Conservation (phyloP, 164 flowering plant genomes). For the Nymphaea thermarum region DNA sequence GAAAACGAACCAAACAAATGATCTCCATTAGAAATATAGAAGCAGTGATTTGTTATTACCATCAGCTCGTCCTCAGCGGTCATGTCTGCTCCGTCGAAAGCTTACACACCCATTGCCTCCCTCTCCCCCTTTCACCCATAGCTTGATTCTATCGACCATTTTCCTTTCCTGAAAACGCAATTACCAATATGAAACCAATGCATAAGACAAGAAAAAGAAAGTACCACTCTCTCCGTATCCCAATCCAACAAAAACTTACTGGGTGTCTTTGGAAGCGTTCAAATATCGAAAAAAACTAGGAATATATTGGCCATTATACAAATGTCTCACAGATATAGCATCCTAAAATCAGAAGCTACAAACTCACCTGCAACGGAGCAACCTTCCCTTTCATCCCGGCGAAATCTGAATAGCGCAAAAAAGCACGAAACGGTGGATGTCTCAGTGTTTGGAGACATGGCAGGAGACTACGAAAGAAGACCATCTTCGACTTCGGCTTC, state of each 20-base stretch:
- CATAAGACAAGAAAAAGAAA: conserved; percentile 1
- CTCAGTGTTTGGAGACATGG: not conserved
- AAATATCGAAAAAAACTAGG: not conserved
- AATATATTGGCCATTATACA: not conserved
- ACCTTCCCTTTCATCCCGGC: conserved; percentile 38
- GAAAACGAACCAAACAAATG: not conserved
- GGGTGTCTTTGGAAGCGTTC: no score
- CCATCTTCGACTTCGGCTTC: not conserved
- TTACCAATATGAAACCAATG: not conserved
- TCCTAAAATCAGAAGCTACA: not conserved
- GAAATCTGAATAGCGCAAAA: conserved; percentile 24
- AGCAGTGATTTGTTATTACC: conserved; percentile 29
- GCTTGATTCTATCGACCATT: conserved; percentile 66
- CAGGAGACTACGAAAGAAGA: not conserved
- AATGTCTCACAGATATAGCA: not conserved
- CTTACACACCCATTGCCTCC: conserved; percentile 82
- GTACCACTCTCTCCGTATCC: not conserved
- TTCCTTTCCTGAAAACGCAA: conserved; percentile 47
- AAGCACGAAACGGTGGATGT: conserved; percentile 26
- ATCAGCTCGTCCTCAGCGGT: conserved; percentile 71
- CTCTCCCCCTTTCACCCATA: conserved; percentile 82
- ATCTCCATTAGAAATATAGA: no score
- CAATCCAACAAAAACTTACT: not conserved
- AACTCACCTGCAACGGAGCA: conserved; percentile 69
- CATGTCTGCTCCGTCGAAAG: conserved; percentile 52